A percentile compares a stretch with the other conserved stretches of the same genome.
Conservation (phyloP, 2,329 filamentous ascomycete genomes). For the Phyllosticta paracitricarpa region DNA sequence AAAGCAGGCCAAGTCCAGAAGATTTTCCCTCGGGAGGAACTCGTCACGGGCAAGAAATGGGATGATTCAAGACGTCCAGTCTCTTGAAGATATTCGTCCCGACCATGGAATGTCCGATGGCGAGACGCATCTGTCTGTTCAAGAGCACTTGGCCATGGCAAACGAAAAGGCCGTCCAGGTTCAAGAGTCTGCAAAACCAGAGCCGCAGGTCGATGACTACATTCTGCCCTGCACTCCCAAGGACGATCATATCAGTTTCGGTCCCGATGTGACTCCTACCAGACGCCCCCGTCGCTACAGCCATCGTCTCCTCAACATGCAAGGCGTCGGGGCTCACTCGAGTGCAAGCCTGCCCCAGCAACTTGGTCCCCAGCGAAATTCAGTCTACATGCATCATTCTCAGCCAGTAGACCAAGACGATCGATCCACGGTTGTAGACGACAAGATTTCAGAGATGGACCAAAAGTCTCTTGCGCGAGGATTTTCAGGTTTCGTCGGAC, state of each 20-base stretch:
- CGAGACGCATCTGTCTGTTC: background rate
- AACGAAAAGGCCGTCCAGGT: background rate
- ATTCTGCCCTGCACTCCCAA: background rate
- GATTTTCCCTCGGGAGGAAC: conserved; percentile 4
- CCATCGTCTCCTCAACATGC: conserved; percentile 20
- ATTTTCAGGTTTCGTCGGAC: conserved; percentile 25
- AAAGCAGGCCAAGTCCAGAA: background rate
- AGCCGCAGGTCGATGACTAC: background rate
- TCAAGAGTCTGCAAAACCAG: background rate
- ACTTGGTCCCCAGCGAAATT: background rate
- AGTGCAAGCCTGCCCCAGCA: conserved; percentile 17
- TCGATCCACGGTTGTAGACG: background rate
- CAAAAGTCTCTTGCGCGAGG: conserved; percentile 14
- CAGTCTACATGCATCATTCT: background rate
- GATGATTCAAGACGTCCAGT: background rate
- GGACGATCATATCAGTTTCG: conserved; percentile 22
- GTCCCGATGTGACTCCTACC: conserved; percentile 16
- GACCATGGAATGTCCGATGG: background rate
- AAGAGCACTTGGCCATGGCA: background rate
- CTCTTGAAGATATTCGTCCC: background rate
- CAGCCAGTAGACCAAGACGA: background rate
- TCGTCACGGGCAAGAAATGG: background rate
- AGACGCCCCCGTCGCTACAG: conserved; percentile 11
- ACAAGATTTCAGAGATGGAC: background rate
- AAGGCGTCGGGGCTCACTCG: conserved; percentile 27